These are phyloP conservation scores for Penicillium sumatraense DNA, from an alignment of 2,329 filamentous ascomycete species.

Conservation along the genomic window DNA sequence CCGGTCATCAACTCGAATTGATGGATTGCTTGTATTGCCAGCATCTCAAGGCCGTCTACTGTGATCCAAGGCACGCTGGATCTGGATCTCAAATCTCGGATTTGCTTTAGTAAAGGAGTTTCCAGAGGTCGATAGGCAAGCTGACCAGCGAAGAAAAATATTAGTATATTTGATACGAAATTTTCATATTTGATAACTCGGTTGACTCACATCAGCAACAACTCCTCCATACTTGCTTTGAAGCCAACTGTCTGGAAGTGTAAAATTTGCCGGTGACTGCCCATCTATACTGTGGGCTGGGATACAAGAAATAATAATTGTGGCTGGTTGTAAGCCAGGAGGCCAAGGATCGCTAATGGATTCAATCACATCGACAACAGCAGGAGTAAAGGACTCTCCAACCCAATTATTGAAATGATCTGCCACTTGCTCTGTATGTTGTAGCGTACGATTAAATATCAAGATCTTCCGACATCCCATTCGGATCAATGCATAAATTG, in stretches of 20 bases:
- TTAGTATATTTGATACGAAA: neutral
- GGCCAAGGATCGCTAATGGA: slow-evolving; percentile 56
- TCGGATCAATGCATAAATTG: slow-evolving; percentile 4
- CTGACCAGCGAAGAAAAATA: neutral
- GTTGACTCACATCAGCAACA: slow-evolving; percentile 60
- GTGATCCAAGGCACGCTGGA: slow-evolving; percentile 3
- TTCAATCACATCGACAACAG: neutral
- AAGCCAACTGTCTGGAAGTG: slow-evolving; percentile 66
- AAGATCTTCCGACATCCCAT: slow-evolving; percentile 7
- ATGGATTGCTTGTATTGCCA: slow-evolving; percentile 4
- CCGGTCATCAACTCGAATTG: slow-evolving; percentile 9
- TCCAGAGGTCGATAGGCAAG: slow-evolving; percentile 5
- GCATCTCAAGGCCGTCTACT: slow-evolving; percentile 6
- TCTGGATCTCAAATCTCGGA: neutral
- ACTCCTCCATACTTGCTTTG: slow-evolving; percentile 71
- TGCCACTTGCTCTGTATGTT: neutral
- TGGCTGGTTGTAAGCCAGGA: slow-evolving; percentile 60
- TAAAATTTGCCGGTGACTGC: slow-evolving; percentile 64
- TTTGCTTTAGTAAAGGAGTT: slow-evolving; percentile 4
- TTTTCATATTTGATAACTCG: neutral
- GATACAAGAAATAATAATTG: slow-evolving; percentile 71
- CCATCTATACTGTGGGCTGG: slow-evolving; percentile 66
- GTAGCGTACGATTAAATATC: slow-evolving; percentile 4
- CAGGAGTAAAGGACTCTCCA: neutral
- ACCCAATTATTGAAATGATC: slow-evolving; percentile 4